Evolutionary conservation across 1,284 basidiomycete genomes (phyloP), one percentile per base, ranked within the genome.

Genomic region (Ustilago tritici): DNA sequence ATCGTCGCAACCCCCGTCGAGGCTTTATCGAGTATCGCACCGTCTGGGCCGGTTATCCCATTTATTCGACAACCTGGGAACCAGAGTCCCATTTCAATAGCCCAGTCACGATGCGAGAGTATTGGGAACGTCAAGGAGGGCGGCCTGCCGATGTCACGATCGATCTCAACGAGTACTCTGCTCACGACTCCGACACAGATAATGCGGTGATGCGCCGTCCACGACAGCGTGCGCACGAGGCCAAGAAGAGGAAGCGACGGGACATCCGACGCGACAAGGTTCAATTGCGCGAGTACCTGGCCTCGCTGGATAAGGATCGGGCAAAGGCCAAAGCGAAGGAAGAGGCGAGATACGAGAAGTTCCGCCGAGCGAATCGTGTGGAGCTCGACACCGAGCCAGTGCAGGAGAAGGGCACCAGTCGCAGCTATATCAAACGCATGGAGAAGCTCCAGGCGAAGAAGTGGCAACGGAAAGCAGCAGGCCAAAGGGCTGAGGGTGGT

Each of bases 141-240:
- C 63, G 75, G 2, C 75, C 75, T 15, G 55, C 54, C 2, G 61
- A 74, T 41, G 14, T 34, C 0, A 57, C 57, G 7, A 31, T 46
- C 28, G 75, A 73, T 28, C 8, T 12, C 1, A 41, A 46, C 10
- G 47, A 56, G 2, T 58, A 65, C 38, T 65, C 61, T 0, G 23
- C 61, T 0, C 69, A 76, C 17, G 61, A 60, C 54, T 76, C 74
- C 3, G 74, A 76, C 49, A 77, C 75, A 2, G 75, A 77, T 36
- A 34, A 56, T 14, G 75, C 70, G 10, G 62, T 72, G 17, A 43
- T 47, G 0, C 62, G 70, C 34, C 65, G 75, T 19, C 75, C 75
- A 12, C 59, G 75, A 4, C 35, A 58, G 46, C 69, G 68, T 8
- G 70, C 70, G 0, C 75, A 78, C 61, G 64, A 69, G 40, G 75